A percentile compares a stretch with the other conserved stretches of the same genome.
phyloP scores from a whole-genome alignment of 73 alveolate species.

The Paramecium pentaurelia region DNA sequence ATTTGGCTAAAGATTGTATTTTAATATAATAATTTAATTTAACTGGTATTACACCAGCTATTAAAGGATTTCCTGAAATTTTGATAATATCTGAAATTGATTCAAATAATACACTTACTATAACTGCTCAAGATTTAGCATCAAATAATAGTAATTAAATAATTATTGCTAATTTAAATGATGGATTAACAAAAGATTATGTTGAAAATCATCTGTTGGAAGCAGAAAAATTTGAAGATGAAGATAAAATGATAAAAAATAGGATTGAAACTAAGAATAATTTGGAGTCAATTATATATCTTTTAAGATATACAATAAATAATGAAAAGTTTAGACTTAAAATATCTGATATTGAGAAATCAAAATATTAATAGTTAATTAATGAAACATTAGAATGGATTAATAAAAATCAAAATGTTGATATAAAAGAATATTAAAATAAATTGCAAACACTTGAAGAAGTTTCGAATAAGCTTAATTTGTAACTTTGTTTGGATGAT shows the following conservation, averaged over 20 bases:
- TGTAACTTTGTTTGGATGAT: too few relatives aligned
- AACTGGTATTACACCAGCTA: constrained; percentile 92
- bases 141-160: constrained; percentile 89
- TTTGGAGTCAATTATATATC: constrained; percentile 70
- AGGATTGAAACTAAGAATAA: constrained; percentile 82
- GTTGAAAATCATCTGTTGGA: constrained; percentile 82
- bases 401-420: constrained; percentile 41
- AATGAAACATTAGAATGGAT: constrained; percentile 74
- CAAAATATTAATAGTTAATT: constrained; percentile 51
- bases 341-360: constrained; percentile 63
- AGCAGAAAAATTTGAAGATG: constrained; percentile 83
- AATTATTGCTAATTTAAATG: constrained; percentile 95
- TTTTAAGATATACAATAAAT: constrained; percentile 76
- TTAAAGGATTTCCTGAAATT: constrained; percentile 94
- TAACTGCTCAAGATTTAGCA: constrained; percentile 96
- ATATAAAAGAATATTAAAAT: too few relatives aligned
- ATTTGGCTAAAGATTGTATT: constrained; percentile 93
- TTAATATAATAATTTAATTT: constrained; percentile 94
- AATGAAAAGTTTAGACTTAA: constrained; percentile 85
- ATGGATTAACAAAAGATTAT: constrained; percentile 85
- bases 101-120: constrained; percentile 93
- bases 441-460: constrained; percentile 62
- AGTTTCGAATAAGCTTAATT: not conserved
- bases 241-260: constrained; percentile 74
- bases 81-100: constrained; percentile 94